Percentiles rank a stretch among this genome's conserved stretches.
Evolutionary conservation across 2,329 filamentous ascomycete species (phyloP).

Genomic region (Sphaerulina musiva): DNA sequence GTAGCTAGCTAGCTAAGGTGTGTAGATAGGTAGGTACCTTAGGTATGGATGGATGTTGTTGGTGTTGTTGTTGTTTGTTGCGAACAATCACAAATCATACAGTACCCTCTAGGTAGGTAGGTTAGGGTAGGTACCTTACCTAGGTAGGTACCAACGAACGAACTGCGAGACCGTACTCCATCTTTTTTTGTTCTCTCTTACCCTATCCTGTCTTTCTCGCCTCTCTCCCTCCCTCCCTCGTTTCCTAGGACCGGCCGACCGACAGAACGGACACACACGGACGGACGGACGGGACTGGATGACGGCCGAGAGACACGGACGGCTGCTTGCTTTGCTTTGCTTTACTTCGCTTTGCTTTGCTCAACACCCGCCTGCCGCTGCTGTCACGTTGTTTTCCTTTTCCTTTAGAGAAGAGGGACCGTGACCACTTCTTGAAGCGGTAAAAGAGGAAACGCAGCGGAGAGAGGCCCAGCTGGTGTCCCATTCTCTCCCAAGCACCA

Average conservation of each 20-base stretch:
- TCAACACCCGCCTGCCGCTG: slow-evolving; percentile 1
- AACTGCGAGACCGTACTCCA: slow-evolving; percentile 5
- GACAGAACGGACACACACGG: too few species aligned
- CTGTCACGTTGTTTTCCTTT: slow-evolving; percentile 18
- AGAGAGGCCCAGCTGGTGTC: neutral
- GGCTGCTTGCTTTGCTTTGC: slow-evolving; percentile 15
- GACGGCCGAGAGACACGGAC: slow-evolving; percentile 11
- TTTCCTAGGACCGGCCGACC: too few species aligned
- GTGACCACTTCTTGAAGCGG: slow-evolving; percentile 1
- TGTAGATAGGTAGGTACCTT: too few species aligned
- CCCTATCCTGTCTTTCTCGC: neutral
- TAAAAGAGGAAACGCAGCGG: slow-evolving; percentile 15
- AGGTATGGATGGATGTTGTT: slow-evolving; percentile 5
- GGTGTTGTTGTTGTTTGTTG: neutral
- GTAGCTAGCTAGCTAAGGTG: too few species aligned
- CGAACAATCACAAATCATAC: too few species aligned
- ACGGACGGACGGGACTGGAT: neutral
- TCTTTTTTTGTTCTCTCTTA: neutral
- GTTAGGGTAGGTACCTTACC: too few species aligned
- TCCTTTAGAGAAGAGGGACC: neutral
- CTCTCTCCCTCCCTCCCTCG: too few species aligned
- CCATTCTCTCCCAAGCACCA: too few species aligned
- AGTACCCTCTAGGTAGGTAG: too few species aligned
- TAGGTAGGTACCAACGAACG: slow-evolving; percentile 10
- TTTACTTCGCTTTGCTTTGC: neutral